phyloP scores from a whole-genome alignment of 1,284 basidiomycete genomes.

The Pascua sp. region DNA sequence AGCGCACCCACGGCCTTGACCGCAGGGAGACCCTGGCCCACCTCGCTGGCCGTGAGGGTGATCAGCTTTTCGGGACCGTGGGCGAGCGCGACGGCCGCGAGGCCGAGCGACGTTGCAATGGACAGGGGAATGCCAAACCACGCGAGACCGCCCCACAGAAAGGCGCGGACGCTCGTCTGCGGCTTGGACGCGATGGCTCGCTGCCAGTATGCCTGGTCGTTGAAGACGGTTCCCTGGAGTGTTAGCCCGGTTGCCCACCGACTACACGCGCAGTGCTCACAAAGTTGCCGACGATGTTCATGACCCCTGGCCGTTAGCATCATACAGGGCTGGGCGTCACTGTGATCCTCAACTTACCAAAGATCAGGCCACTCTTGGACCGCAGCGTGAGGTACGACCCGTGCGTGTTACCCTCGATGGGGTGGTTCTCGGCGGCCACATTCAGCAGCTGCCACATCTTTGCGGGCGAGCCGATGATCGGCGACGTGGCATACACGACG shows the following conservation, averaged over 20 bases:
- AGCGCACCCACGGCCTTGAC: slow-evolving; percentile 65
- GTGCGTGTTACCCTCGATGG: slow-evolving; percentile 59
- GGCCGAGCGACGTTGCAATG: slow-evolving; percentile 58
- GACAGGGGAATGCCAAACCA: slow-evolving; percentile 80
- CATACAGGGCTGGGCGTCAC: not conserved
- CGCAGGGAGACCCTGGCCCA: slow-evolving; percentile 79
- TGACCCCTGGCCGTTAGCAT: slow-evolving; percentile 68
- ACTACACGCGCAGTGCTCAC: not conserved
- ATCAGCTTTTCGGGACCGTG: slow-evolving; percentile 55
- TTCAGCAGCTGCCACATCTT: slow-evolving; percentile 58
- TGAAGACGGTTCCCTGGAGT: slow-evolving; percentile 59
- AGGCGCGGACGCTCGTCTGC: slow-evolving; percentile 78
- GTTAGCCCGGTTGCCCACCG: slow-evolving; percentile 55
- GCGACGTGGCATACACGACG: slow-evolving; percentile 66
- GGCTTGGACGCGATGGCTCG: slow-evolving; percentile 82
- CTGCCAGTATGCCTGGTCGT: slow-evolving; percentile 59
- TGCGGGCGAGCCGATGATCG: slow-evolving; percentile 56
- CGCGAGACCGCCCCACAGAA: slow-evolving; percentile 80
- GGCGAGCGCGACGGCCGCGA: slow-evolving; percentile 70
- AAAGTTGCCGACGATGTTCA: slow-evolving; percentile 60
- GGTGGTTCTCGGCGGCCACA: slow-evolving; percentile 49
- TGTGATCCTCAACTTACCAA: slow-evolving; percentile 53
- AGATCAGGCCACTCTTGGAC: slow-evolving; percentile 74
- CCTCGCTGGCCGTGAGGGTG: slow-evolving; percentile 60
- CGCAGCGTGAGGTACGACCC: slow-evolving; percentile 73